Conservation (phyloP, 1,284 basidiomycete genomes). For the Grifola frondosa region DNA sequence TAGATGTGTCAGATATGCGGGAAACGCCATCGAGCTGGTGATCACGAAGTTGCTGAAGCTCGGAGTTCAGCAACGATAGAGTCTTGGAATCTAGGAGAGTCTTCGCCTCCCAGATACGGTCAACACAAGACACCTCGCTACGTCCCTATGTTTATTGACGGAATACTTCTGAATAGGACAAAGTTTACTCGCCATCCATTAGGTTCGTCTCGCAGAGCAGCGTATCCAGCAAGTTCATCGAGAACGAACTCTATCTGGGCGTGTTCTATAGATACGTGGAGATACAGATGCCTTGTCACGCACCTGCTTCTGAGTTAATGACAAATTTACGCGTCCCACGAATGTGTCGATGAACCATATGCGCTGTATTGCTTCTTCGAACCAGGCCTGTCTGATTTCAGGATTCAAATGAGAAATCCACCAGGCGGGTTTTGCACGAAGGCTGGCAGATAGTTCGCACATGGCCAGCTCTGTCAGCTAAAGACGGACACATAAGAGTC, state of each 20-base stretch:
- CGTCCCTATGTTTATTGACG: constrained; percentile 1
- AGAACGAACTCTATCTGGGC: constrained; percentile 45
- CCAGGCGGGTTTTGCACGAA: constrained; percentile 44
- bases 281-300: constrained; percentile 7
- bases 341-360: constrained; percentile 38
- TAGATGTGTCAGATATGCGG: background rate
- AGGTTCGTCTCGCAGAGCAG: constrained; percentile 38
- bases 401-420: constrained; percentile 36
- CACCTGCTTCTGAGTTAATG: constrained; percentile 46
- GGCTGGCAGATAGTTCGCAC: constrained; percentile 44
- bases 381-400: constrained; percentile 35
- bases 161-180: background rate
- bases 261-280: background rate
- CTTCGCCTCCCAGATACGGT: constrained; percentile 52
- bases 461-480: constrained; percentile 52
- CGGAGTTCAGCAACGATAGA: background rate
- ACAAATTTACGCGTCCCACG: constrained; percentile 30
- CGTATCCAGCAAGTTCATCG: constrained; percentile 51
- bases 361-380: constrained; percentile 29
- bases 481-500: background rate
- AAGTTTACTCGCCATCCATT: constrained; percentile 36
- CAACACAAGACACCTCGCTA: constrained; percentile 54
- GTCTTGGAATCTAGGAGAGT: constrained; percentile 21
- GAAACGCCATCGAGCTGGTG: background rate
- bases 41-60: constrained; percentile 4